These are phyloP conservation scores for Aspergillus candidus DNA, from an alignment of 2,329 filamentous ascomycete genomes.

Conservation along the genomic window DNA sequence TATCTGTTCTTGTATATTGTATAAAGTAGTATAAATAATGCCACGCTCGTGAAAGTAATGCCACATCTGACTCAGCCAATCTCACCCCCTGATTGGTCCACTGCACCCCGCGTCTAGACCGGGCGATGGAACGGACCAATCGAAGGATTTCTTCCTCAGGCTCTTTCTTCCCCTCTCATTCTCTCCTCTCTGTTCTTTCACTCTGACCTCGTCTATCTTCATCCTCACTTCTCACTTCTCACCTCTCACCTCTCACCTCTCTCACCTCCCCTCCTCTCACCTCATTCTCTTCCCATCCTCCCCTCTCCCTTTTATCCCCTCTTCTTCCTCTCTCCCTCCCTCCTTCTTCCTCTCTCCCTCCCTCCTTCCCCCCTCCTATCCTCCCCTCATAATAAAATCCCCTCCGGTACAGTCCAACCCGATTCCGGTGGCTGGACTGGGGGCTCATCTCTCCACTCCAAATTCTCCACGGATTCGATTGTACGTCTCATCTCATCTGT, in stretches of 20 bases:
- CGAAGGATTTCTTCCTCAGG: slow-evolving; percentile 16
- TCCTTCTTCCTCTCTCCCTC: neutral
- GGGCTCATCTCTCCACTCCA: neutral
- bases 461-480: neutral
- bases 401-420: too few relatives aligned
- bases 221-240: neutral
- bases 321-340: neutral
- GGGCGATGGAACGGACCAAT: slow-evolving; percentile 22
- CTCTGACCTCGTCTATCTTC: neutral
- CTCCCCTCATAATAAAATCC: neutral
- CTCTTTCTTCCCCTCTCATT: neutral
- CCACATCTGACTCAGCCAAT: neutral
- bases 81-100: too few relatives aligned
- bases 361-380: neutral
- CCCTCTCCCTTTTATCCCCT: neutral
- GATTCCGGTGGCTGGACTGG: neutral
- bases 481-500: too few relatives aligned
- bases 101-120: slow-evolving; percentile 26
- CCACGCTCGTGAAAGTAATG: neutral
- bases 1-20: neutral
- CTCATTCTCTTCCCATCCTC: neutral
- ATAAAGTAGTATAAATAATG: too few relatives aligned
- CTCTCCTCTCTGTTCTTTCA: slow-evolving; percentile 1
- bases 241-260: slow-evolving; percentile 1
- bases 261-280: slow-evolving; percentile 1